phyloP scores from a whole-genome alignment of 1,284 basidiomycete species.

The Testicularia cyperi region DNA sequence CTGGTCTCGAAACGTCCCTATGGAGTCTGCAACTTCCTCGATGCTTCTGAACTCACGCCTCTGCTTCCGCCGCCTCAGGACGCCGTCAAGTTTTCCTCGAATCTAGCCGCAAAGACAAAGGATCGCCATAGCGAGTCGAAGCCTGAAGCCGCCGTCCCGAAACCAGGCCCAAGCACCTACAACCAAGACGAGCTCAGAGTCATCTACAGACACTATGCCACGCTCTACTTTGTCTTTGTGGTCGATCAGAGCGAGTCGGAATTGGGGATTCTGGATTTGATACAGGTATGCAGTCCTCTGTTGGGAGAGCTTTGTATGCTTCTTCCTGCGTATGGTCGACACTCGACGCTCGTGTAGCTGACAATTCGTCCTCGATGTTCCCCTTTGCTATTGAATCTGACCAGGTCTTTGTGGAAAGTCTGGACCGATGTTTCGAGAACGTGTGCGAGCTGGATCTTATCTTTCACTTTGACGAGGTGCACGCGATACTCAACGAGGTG shows the following conservation, averaged over 20 bases:
- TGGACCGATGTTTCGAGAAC: slow-evolving; percentile 95
- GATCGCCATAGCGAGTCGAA: not conserved
- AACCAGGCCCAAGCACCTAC: not conserved
- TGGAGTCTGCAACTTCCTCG: slow-evolving; percentile 56
- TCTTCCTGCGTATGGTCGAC: too few species aligned
- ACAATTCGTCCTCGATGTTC: too few species aligned
- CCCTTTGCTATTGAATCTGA: too few species aligned
- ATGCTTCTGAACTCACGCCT: slow-evolving; percentile 54
- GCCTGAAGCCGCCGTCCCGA: not conserved
- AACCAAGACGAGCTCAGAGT: slow-evolving; percentile 52
- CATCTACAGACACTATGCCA: slow-evolving; percentile 72
- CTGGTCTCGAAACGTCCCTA: slow-evolving; percentile 55
- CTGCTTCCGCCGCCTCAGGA: slow-evolving; percentile 45
- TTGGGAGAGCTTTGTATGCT: too few species aligned
- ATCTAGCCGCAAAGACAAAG: slow-evolving; percentile 4
- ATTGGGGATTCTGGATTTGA: slow-evolving; percentile 90
- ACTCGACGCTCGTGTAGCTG: too few species aligned
- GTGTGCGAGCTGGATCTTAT: slow-evolving; percentile 98
- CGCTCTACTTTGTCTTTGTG: slow-evolving; percentile 94
- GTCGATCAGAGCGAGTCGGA: slow-evolving; percentile 94
- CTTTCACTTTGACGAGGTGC: slow-evolving; percentile 97
- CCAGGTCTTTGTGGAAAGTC: slow-evolving; percentile 91
- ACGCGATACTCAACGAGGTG: slow-evolving; percentile 89
- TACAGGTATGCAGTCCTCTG: slow-evolving; percentile 88
- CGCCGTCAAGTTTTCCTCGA: slow-evolving; percentile 26